phyloP scores from a whole-genome alignment of 1,284 basidiomycete genomes.

The Uromyces viciae-fabae region DNA sequence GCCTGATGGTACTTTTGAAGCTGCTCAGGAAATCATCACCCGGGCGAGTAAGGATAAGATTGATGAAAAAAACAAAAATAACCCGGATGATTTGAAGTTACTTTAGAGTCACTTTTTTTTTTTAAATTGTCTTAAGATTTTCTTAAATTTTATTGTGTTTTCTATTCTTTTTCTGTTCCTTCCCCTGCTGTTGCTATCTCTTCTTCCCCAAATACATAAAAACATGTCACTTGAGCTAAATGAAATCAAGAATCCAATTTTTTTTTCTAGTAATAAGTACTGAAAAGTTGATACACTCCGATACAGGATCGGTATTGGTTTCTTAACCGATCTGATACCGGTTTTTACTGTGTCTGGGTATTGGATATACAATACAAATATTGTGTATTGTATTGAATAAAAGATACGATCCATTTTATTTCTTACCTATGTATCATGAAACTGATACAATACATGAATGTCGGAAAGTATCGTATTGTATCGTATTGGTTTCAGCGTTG shows the following conservation, averaged over 20 bases:
- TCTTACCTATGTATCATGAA: not conserved
- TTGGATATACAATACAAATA: not conserved
- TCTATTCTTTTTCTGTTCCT: not conserved
- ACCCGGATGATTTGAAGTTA: too few species aligned
- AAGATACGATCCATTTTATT: not conserved
- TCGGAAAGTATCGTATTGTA: conserved; percentile 3
- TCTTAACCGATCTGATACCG: not conserved
- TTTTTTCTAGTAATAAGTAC: too few species aligned
- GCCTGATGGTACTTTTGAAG: not conserved
- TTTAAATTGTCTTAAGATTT: not conserved
- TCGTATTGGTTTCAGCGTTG: not conserved
- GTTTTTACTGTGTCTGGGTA: not conserved
- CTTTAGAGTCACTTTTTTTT: too few species aligned
- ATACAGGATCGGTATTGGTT: not conserved
- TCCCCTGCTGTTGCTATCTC: not conserved
- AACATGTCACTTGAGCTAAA: not conserved
- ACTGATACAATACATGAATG: conserved; percentile 9
- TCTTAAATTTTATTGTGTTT: not conserved
- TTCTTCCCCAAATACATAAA: not conserved
- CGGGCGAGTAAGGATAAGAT: not conserved
- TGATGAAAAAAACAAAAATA: not conserved
- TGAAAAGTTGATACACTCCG: not conserved
- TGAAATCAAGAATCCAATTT: not conserved
- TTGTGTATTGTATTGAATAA: not conserved
- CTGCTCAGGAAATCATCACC: not conserved